These are phyloP conservation scores for Penicillium mononematosum DNA, from an alignment of 495 filamentous ascomycete genomes.

Conservation along the genomic window DNA sequence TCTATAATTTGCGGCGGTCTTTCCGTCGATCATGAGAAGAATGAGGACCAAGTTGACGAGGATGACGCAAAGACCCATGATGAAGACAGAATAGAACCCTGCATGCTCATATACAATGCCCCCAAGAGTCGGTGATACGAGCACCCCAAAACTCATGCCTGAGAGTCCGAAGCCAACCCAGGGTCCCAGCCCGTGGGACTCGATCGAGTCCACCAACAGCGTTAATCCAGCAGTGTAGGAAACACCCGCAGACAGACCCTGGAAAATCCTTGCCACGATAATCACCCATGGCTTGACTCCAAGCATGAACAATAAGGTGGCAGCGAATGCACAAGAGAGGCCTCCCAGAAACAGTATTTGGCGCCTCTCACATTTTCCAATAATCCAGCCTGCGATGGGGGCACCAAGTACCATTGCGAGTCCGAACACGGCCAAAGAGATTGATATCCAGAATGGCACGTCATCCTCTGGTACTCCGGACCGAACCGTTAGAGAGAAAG, in stretches of 20 bases:
- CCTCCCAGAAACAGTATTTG: slow-evolving; percentile 6
- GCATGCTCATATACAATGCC: slow-evolving; percentile 10
- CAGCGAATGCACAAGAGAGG: slow-evolving; percentile 5
- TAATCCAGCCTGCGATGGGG: slow-evolving; percentile 7
- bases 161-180: slow-evolving; percentile 13
- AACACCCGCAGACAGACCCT: slow-evolving; percentile 10
- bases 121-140: slow-evolving; percentile 10
- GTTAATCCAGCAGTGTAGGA: slow-evolving; percentile 10
- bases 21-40: slow-evolving; percentile 9
- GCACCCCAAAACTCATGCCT: slow-evolving; percentile 10
- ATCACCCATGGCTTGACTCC: slow-evolving; percentile 7
- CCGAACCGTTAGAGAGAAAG: slow-evolving; percentile 1
- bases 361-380: slow-evolving; percentile 6
- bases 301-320: slow-evolving; percentile 6
- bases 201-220: slow-evolving; percentile 12
- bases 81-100: slow-evolving; percentile 10
- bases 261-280: slow-evolving; percentile 6
- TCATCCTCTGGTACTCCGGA: slow-evolving; percentile 7
- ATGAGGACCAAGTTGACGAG: slow-evolving; percentile 4
- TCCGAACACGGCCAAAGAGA: slow-evolving; percentile 6
- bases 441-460: slow-evolving; percentile 11
- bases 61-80: slow-evolving; percentile 5
- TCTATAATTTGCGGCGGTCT: background rate
- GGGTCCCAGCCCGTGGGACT: slow-evolving; percentile 13
- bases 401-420: slow-evolving; percentile 6